Evolutionary conservation across 176 grass and related monocot species (phyloP).

Genomic region (Triticum urartu): DNA sequence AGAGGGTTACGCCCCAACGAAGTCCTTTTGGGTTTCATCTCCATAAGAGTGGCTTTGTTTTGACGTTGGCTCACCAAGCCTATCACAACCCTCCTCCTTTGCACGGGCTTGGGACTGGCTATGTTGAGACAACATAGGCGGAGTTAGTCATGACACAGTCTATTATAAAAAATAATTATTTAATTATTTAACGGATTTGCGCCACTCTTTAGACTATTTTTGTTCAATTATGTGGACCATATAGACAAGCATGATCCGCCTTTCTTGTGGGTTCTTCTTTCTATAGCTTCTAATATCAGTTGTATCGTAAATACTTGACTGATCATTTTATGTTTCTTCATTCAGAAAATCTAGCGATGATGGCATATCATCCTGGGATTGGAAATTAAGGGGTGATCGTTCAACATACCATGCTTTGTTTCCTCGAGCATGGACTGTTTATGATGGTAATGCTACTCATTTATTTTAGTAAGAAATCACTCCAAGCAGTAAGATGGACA

Average conservation of each 20-base stretch:
- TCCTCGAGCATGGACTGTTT: slow-evolving; percentile 96
- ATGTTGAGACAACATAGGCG: too few species aligned
- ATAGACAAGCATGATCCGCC: not conserved
- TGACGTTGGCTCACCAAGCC: too few species aligned
- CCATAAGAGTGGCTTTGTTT: too few species aligned
- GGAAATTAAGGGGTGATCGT: slow-evolving; percentile 89
- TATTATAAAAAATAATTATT: not conserved
- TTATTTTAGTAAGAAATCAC: not conserved
- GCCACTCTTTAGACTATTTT: not conserved
- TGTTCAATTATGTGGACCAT: slow-evolving; percentile 8
- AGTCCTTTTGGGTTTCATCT: too few species aligned
- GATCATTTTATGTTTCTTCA: not conserved
- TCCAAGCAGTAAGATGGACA: not conserved
- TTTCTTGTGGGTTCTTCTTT: slow-evolving; percentile 15
- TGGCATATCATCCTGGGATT: slow-evolving; percentile 96
- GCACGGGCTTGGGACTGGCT: too few species aligned
- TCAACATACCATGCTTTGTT: slow-evolving; percentile 98
- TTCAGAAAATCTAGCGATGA: slow-evolving; percentile 75
- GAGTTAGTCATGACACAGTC: not conserved
- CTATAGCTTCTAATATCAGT: not conserved
- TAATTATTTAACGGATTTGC: not conserved
- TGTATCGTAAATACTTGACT: slow-evolving; percentile 4
- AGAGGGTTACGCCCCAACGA: too few species aligned
- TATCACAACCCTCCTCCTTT: too few species aligned
- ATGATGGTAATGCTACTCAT: slow-evolving; percentile 71